Evolutionary conservation across 2,329 filamentous ascomycete species (phyloP), one percentile per base, ranked within the genome.

Genomic region (Colletotrichum orbiculare): DNA sequence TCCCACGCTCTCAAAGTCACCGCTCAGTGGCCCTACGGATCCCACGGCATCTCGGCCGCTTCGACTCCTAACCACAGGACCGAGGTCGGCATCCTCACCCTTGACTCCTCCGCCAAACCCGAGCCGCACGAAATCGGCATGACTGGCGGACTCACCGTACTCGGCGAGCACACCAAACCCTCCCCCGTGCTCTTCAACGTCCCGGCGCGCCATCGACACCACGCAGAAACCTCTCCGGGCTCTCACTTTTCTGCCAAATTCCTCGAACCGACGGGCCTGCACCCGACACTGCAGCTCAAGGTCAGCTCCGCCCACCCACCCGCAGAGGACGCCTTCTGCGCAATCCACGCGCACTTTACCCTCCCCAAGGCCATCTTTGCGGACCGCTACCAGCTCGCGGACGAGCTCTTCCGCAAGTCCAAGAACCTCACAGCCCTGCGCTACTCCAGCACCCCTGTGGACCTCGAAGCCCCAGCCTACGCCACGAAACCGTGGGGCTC

Each of bases 391-490:
- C 93, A 97, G 77, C 85, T 97, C 66, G 83, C 82, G 33, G 92
- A 94, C 74, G 78, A 85, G 0, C 83, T 97, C 6, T 96, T 96
- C 78, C 84, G 97, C 37, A 77, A 87, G 4, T 94, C 93, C 1
- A 93, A 97, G 72, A 93, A 96, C 73, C 84, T 97, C 17, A 82
- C 84, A 2, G 81, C 86, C 2, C 79, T 96, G 45, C 88, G 85
- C 48, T 87, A 90, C 68, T 85, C 93, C 12, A 89, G 88, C 34
- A 86, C 91, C 11, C 92, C 93, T 17, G 91, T 94, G 7, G 94
- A 98, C 70, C 89, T 98, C 57, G 95, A 98, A 79, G 94, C 93
- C 0, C 95, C 95, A 1, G 90, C 91, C 71, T 98, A 96, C 81
- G 87, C 89, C 2, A 85, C 93, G 37, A 74, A 84, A 7, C 77